Conservation (phyloP, 129 eudicot genomes). For the Tagetes erecta region DNA sequence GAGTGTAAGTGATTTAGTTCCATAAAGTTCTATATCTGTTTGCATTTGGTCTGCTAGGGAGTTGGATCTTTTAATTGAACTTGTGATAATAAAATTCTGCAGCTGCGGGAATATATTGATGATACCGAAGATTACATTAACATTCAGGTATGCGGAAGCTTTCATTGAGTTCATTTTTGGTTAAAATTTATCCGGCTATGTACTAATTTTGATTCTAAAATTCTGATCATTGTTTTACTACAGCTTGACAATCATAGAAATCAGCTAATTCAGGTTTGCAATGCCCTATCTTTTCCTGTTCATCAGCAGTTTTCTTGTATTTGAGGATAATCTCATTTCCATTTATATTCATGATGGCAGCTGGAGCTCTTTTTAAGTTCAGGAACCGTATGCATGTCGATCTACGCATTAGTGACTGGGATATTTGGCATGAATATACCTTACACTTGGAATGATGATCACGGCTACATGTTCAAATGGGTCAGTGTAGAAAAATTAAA, state of each 20-base stretch:
- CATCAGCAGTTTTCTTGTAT: background rate
- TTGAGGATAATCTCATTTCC: background rate
- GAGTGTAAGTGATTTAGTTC: conserved; percentile 34
- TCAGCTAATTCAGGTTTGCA: conserved; percentile 87
- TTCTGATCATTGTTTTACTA: conserved; percentile 13
- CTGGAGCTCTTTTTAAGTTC: conserved; percentile 85
- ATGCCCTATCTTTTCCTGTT: background rate
- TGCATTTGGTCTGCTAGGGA: background rate
- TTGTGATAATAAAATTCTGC: conserved; percentile 29
- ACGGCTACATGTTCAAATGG: conserved; percentile 91
- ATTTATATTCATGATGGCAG: conserved; percentile 40
- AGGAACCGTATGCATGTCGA: conserved; percentile 72
- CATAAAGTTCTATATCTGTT: background rate
- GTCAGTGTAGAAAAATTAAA: conserved; percentile 36
- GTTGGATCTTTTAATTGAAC: background rate
- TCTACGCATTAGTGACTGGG: conserved; percentile 72
- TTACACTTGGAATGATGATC: conserved; percentile 67
- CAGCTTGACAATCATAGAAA: conserved; percentile 99
- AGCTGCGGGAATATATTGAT: conserved; percentile 91
- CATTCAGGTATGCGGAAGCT: conserved; percentile 48
- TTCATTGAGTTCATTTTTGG: background rate
- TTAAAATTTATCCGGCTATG: background rate
- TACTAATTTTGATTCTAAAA: conserved; percentile 19
- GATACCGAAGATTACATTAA: conserved; percentile 95
- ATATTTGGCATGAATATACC: conserved; percentile 94